A percentile compares a stretch with the other conserved stretches of the same genome.
Evolutionary conservation across 805 yeast species (phyloP).

Genomic region (Kazachstania bromeliacearum): DNA sequence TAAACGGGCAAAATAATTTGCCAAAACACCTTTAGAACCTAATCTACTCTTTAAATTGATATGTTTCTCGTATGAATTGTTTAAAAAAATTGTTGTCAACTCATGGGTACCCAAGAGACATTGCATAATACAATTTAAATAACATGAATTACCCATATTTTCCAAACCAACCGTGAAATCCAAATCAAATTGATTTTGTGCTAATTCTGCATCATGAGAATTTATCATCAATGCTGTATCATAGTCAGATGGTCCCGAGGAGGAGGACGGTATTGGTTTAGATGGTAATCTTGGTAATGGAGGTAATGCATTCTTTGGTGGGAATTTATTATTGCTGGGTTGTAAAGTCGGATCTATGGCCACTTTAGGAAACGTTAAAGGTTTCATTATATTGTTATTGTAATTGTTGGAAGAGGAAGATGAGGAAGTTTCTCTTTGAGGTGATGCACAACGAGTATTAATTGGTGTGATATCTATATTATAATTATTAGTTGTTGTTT

Average conservation of each 20-base stretch:
- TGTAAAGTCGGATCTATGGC: too few relatives aligned
- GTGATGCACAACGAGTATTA: conserved; percentile 5
- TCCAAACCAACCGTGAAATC: conserved; percentile 59
- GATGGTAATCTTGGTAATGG: conserved; percentile 1
- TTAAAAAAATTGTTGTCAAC: conserved; percentile 52
- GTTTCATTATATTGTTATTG: not conserved
- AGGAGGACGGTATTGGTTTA: conserved; percentile 1
- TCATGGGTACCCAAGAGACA: conserved; percentile 70
- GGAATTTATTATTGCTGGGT: too few relatives aligned
- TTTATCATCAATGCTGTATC: not conserved
- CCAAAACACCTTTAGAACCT: conserved; percentile 75
- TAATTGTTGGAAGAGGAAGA: not conserved
- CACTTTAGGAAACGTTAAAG: too few relatives aligned
- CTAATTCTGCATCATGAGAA: not conserved
- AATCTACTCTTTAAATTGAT: conserved; percentile 63
- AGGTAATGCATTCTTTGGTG: not conserved
- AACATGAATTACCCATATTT: conserved; percentile 89
- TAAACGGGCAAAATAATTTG: conserved; percentile 60
- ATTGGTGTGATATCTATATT: conserved; percentile 9
- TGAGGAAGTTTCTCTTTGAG: not conserved
- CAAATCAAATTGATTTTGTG: conserved; percentile 8
- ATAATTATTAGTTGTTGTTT: conserved; percentile 3
- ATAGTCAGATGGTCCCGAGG: too few relatives aligned
- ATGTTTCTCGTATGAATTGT: conserved; percentile 54
- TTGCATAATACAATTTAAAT: conserved; percentile 83